Conservation (phyloP, 2,329 filamentous ascomycete genomes). For the Chalaropsis thielavioides region DNA sequence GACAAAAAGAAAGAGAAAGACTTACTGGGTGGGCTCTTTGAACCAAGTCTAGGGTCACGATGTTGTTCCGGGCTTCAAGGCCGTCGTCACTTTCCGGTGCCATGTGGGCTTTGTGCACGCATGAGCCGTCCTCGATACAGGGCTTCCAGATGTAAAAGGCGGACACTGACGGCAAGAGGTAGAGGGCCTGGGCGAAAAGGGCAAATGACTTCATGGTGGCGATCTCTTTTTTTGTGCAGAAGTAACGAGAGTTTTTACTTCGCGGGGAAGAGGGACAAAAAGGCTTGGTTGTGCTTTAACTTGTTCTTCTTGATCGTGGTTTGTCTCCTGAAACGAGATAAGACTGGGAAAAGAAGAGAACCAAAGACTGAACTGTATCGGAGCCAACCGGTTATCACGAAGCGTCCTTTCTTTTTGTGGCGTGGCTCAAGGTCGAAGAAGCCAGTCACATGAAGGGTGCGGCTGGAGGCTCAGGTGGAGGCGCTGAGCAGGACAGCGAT, state of each 20-base stretch:
- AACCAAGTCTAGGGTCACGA: slow-evolving; percentile 5
- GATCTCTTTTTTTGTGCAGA: neutral
- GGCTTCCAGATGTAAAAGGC: slow-evolving; percentile 19
- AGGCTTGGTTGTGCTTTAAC: neutral
- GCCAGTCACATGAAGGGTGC: neutral
- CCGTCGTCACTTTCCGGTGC: neutral
- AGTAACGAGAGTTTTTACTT: neutral
- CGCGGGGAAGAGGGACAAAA: neutral
- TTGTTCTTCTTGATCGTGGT: neutral
- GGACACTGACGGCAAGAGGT: slow-evolving; percentile 8
- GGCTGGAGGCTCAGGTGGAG: too few species aligned
- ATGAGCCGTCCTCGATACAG: slow-evolving; percentile 17
- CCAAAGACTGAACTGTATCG: neutral
- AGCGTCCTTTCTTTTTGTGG: neutral
- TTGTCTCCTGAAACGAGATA: neutral
- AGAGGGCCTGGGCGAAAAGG: slow-evolving; percentile 10
- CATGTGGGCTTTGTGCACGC: slow-evolving; percentile 10
- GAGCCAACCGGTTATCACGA: neutral
- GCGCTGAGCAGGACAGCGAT: neutral
- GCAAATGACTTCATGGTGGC: slow-evolving; percentile 7
- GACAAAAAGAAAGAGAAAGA: neutral
- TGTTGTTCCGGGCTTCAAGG: neutral
- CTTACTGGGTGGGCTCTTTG: slow-evolving; percentile 14
- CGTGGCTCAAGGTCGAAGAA: neutral
- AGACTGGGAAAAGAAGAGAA: neutral